Conservation (phyloP, 371 early-diverging fungal genomes). For the Haplosporangium sp. region DNA sequence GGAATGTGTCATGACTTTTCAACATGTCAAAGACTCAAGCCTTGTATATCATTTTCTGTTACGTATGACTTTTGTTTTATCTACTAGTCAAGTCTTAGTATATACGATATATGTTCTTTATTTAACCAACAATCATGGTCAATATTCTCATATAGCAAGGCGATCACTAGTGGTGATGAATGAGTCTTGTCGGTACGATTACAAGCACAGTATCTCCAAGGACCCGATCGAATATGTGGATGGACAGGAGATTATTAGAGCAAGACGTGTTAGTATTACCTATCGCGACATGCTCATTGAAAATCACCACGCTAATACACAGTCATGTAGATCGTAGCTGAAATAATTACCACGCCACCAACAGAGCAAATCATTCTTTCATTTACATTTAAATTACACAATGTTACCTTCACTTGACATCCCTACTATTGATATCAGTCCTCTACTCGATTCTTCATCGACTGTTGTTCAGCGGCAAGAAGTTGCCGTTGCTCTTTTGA, state of each 20-base stretch:
- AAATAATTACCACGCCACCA: background rate
- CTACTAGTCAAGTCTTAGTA: background rate
- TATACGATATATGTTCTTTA: background rate
- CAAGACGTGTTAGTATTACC: constrained; percentile 61
- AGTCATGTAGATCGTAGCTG: background rate
- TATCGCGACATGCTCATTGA: constrained; percentile 40
- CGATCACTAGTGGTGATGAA: constrained; percentile 77
- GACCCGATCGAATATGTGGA: constrained; percentile 61
- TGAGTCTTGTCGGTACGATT: constrained; percentile 70
- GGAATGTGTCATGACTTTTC: constrained; percentile 77
- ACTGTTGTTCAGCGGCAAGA: constrained; percentile 15
- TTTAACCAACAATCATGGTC: background rate
- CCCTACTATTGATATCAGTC: constrained; percentile 49
- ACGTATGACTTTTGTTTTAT: constrained; percentile 58
- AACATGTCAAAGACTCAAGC: constrained; percentile 46
- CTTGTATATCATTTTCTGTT: constrained; percentile 57
- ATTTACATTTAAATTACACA: background rate
- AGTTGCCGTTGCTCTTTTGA: constrained; percentile 31
- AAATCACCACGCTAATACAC: constrained; percentile 5
- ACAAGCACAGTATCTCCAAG: constrained; percentile 78
- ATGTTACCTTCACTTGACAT: constrained; percentile 23
- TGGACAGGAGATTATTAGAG: constrained; percentile 54
- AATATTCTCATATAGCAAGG: constrained; percentile 55
- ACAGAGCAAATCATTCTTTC: background rate
- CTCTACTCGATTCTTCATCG: constrained; percentile 20